Evolutionary conservation across 176 grass and related monocot species (phyloP).

Genomic region (Musa acuminata): DNA sequence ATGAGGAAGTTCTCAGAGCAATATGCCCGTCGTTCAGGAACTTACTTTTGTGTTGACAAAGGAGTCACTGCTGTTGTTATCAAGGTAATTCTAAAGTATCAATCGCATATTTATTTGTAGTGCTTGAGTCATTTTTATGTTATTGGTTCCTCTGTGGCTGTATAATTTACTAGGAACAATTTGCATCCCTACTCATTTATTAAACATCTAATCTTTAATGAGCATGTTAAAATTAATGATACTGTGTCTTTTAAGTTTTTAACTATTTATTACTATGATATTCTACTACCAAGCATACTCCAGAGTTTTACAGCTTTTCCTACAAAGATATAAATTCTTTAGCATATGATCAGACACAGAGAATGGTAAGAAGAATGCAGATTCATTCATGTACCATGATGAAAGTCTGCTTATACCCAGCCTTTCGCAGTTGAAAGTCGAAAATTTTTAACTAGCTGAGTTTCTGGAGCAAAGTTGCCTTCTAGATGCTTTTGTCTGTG

Average conservation of each 20-base stretch:
- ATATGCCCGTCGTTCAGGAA: constrained; percentile 75
- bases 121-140: not conserved
- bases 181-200: not conserved
- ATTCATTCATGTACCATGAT: no score
- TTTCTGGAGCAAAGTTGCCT: no score
- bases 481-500: no score
- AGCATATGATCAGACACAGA: no score
- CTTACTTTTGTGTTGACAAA: constrained; percentile 87
- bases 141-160: not conserved
- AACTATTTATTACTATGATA: not conserved
- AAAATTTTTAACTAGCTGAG: no score
- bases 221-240: not conserved
- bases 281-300: not conserved
- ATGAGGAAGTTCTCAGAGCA: constrained; percentile 99
- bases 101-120: not conserved
- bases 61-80: constrained; percentile 87
- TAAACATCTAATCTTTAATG: not conserved
- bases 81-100: constrained; percentile 34
- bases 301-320: no score
- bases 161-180: not conserved
- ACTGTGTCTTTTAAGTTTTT: not conserved
- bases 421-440: no score
- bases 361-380: no score
- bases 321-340: no score
- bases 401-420: no score